These are phyloP conservation scores for Aplosporella prunicola DNA, from an alignment of 2,329 filamentous ascomycete genomes.

Conservation along the genomic window DNA sequence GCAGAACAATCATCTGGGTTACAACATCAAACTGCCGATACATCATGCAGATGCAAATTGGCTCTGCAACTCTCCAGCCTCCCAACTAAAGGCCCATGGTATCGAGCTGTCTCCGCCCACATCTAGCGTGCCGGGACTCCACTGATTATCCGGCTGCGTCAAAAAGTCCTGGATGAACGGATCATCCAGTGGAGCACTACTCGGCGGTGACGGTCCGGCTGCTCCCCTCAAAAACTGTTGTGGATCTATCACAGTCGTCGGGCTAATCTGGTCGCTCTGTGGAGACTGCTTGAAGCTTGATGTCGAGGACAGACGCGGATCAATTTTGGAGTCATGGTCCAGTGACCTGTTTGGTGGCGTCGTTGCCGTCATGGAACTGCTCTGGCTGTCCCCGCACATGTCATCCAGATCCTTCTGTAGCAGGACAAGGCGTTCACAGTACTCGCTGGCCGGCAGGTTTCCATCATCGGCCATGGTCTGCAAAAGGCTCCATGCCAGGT, in stretches of 20 bases:
- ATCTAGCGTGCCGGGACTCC: conserved; percentile 9
- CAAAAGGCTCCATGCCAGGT: conserved; percentile 15
- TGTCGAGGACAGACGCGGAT: background rate
- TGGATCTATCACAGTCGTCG: no score
- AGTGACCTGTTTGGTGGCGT: no score
- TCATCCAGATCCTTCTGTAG: conserved; percentile 11
- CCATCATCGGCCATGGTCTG: conserved; percentile 32
- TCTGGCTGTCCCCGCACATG: conserved; percentile 4
- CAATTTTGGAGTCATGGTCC: background rate
- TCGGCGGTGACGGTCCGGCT: no score
- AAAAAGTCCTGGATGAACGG: conserved; percentile 10
- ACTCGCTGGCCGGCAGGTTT: conserved; percentile 19
- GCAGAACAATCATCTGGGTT: no score
- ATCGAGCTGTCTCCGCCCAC: conserved; percentile 7
- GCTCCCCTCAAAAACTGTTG: no score
- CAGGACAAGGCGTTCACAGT: conserved; percentile 20
- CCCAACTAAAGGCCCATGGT: conserved; percentile 10
- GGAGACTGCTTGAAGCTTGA: background rate
- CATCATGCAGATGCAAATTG: no score
- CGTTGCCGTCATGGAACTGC: background rate
- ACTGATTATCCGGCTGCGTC: conserved; percentile 8
- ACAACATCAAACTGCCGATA: no score
- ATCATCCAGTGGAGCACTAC: conserved; percentile 10
- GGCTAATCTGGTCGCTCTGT: no score
- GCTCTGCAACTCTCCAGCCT: conserved; percentile 5